Evolutionary conservation across 1,139 yeast species (phyloP), one percentile per base, ranked within the genome.

Genomic region (Yamadazyma triangularis): DNA sequence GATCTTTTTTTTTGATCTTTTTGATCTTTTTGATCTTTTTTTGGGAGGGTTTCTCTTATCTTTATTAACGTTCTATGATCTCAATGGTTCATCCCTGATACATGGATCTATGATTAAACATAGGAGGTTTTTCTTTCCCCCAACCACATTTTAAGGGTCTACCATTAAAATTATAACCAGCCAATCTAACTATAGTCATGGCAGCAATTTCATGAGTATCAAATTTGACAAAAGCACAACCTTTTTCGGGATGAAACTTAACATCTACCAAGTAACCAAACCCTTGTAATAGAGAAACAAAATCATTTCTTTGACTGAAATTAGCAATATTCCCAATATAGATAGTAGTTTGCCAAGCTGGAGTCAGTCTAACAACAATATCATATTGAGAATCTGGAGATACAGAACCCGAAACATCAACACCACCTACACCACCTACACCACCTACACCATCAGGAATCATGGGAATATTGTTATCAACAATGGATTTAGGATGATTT

Each of bases 181-280:
- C 73, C 40, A 87, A 64, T 48, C 84, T 91, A 16, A 82, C 83
- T 47, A 87, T 86, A 32, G 95, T 94, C 54, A 84, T 64, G 2
- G 95, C 94, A 4, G 96, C 96, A 40, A 86, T 68, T 48, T 86
- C 95, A 56, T 87, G 96, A 27, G 84, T 71, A 47, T 84, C 95
- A 50, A 80, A 86, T 57, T 81, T 82, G 39, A 84, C 91, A 64
- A 87, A 87, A 3, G 91, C 91, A 61, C 86, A 83, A 7, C 86
- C 87, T 50, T 79, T 75, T 38, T 86, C 95, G 4, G 89, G 83
- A 44, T 83, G 83, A 51, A 83, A 74, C 53, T 82, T 83, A 53
- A 87, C 77, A 44, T 85, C 93, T 38, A 83, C 80, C 48, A 87
- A 81, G 54, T 67, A 84, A 8, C 95, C 96, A 53, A 86, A 85